These are phyloP conservation scores for Epicoccum nigrum DNA, from an alignment of 2,329 filamentous ascomycete genomes.

Conservation along the genomic window DNA sequence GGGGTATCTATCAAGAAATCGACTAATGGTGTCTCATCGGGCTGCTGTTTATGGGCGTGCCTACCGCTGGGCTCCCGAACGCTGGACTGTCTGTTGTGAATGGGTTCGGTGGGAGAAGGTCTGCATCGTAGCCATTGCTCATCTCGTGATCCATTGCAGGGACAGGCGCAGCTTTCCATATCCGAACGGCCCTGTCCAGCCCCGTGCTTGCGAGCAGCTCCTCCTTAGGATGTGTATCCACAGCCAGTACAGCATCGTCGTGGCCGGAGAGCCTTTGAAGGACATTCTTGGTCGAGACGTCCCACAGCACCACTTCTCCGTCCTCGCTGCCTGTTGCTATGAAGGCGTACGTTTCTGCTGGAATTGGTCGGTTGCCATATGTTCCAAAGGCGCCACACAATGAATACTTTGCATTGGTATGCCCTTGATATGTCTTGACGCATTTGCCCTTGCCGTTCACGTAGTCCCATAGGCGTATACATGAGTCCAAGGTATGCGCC, in stretches of 20 bases:
- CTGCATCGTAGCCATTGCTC: conserved; percentile 26
- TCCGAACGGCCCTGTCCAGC: conserved; percentile 33
- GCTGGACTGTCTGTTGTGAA: conserved; percentile 21
- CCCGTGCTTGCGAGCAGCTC: conserved; percentile 67
- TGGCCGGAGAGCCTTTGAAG: conserved; percentile 69
- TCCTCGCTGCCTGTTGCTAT: conserved; percentile 87
- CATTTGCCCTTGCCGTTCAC: conserved; percentile 85
- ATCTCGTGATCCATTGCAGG: not conserved
- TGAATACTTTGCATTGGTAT: conserved; percentile 82
- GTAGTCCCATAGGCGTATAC: conserved; percentile 93
- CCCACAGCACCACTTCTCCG: conserved; percentile 85
- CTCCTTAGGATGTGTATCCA: conserved; percentile 63
- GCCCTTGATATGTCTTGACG: conserved; percentile 97
- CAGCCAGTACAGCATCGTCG: conserved; percentile 64
- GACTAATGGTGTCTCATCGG: conserved; percentile 5
- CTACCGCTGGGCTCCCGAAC: conserved; percentile 6
- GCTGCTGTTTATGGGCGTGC: conserved; percentile 9
- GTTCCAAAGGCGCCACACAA: conserved; percentile 84
- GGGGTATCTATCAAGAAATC: conserved; percentile 7
- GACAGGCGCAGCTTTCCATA: conserved; percentile 10
- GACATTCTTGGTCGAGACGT: conserved; percentile 79
- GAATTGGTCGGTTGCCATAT: conserved; percentile 52
- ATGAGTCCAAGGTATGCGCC: conserved; percentile 89
- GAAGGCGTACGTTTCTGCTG: conserved; percentile 59
- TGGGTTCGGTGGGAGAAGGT: conserved; percentile 29